Base-by-base conservation (phyloP, 352 stramenopile species). In the Phytophthora europaea region DNA sequence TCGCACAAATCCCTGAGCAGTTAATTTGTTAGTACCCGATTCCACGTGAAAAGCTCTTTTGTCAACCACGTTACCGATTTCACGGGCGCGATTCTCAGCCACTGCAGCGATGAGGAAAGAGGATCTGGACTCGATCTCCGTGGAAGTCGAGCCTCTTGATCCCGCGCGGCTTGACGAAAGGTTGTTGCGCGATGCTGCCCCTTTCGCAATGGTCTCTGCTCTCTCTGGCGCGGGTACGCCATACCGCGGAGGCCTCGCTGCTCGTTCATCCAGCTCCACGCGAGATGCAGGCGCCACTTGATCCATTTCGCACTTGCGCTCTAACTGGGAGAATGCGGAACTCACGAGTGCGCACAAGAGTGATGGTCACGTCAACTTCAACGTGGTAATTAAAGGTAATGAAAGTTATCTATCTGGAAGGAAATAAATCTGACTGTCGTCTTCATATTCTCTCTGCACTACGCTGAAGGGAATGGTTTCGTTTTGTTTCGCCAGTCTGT, bases 91-190 rank as follows among this genome's bases (percentile, higher is more conserved):
- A 31, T 87, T 93, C 33, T 93, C 85, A 0, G 85, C 77, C 34
- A 93, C 84, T 0, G 82, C 82, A 48, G 70, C 75, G 54, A 93
- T 91, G 36, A 93, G 64, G 59, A 91, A 91, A 2, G 85, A 90
- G 5, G 73, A 75, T 66, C 55, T 73, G 28, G 56, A 36, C 15
- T 73, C 45, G 9, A 64, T 52, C 22, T 73, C 59, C 20, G 53
- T 52, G 18, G 64, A 61, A n/a, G 38, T 54, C 16, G 75, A 76
- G 10, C 71, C 56, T 51, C 78, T 69, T 61, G 71, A 77, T 18
- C 61, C 70, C 4, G 58, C 56, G 18, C 77, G 65, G 50, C 63
- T 69, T 10, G 59, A 59, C 36, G 45, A 34, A 15, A 65, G 50
- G 57, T 26, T 55, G 5, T 26, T 57, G 2, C 23, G 33, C 36